Conservation (phyloP, 2,329 filamentous ascomycete genomes). For the Cadophora gregata region DNA sequence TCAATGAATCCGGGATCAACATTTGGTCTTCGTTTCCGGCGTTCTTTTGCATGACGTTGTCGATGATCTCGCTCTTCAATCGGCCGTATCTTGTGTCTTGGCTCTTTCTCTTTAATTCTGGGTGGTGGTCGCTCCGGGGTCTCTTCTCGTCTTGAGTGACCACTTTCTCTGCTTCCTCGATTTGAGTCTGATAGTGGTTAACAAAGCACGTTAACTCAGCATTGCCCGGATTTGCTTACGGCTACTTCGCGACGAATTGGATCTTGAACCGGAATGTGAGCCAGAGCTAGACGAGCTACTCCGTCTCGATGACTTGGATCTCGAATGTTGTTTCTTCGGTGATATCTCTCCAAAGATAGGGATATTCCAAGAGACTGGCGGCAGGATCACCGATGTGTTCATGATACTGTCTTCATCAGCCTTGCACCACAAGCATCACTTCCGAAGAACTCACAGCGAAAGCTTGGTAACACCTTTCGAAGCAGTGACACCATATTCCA, state of each 20-base stretch:
- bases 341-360: background rate
- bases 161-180: constrained; percentile 11
- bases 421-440: background rate
- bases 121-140: background rate
- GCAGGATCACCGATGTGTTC: constrained; percentile 25
- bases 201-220: background rate
- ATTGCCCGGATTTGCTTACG: background rate
- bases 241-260: background rate
- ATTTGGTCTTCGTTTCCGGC: background rate
- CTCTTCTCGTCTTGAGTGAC: constrained; percentile 7
- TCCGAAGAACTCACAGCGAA: constrained; percentile 19
- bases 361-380: constrained; percentile 18
- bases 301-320: background rate
- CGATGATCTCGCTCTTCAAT: constrained; percentile 16
- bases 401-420: constrained; percentile 21
- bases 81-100: background rate
- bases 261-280: background rate
- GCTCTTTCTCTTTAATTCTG: background rate
- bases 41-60: background rate
- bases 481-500: constrained; percentile 27
- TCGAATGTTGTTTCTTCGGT: constrained; percentile 7
- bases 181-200: constrained; percentile 1
- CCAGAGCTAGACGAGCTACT: background rate
- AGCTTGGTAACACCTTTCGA: constrained; percentile 22
- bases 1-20: constrained; percentile 5